A percentile compares a stretch with the other conserved stretches of the same genome.
phyloP scores from a whole-genome alignment of 2,329 filamentous ascomycete species.

The Onygena corvina region DNA sequence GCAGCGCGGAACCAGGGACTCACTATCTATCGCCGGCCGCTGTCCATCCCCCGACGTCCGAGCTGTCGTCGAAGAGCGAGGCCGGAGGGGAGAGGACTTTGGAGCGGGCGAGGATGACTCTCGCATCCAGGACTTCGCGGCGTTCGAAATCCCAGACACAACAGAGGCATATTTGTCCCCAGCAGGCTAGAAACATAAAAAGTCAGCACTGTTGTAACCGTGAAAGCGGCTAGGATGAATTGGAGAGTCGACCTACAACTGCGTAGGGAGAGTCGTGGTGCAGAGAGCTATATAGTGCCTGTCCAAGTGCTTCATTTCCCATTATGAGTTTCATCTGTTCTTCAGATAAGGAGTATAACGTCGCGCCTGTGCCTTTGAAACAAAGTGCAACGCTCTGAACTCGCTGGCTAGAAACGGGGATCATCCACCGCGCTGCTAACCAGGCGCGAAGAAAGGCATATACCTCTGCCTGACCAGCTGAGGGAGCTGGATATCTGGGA shows the following conservation, averaged over 20 bases:
- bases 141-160: neutral
- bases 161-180: conserved; percentile 2
- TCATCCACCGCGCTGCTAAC: neutral
- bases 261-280: neutral
- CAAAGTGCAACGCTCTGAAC: neutral
- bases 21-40: too few species aligned
- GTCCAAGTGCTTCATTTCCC: neutral
- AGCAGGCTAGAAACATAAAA: neutral
- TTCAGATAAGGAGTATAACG: neutral
- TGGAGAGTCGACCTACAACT: neutral
- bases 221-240: neutral
- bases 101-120: neutral
- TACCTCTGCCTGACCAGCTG: neutral
- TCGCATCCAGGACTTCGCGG: neutral
- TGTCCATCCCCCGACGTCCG: too few species aligned
- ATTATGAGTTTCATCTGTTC: neutral
- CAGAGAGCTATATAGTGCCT: neutral
- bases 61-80: neutral
- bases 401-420: neutral
- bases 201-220: neutral
- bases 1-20: neutral
- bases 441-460: neutral
- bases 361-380: conserved; percentile 1
- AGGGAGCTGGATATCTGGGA: neutral
- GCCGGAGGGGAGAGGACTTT: neutral